These are phyloP conservation scores for Colletotrichum karsti DNA, from an alignment of 2,329 filamentous ascomycete species.

Conservation along the genomic window DNA sequence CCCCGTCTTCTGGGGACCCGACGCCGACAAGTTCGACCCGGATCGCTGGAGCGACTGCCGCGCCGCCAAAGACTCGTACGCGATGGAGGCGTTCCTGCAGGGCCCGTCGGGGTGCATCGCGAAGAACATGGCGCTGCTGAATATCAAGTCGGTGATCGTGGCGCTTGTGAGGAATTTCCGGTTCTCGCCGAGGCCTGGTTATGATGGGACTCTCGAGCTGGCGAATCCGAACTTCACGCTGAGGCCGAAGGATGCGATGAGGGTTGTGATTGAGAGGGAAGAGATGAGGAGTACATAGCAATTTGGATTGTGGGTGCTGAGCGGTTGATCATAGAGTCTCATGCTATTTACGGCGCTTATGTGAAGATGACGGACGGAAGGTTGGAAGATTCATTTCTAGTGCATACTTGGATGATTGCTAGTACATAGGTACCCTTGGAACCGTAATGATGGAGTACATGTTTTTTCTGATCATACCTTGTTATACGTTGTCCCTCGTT, in stretches of 20 bases:
- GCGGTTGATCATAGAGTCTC: not conserved
- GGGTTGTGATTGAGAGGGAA: conserved; percentile 14
- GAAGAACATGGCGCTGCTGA: conserved; percentile 27
- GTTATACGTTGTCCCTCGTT: too few species aligned
- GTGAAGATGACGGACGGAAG: too few species aligned
- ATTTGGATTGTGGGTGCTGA: not conserved
- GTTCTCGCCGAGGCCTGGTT: conserved; percentile 11
- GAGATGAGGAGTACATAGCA: not conserved
- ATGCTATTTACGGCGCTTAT: too few species aligned
- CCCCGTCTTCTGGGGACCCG: conserved; percentile 37
- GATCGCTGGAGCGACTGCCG: conserved; percentile 38
- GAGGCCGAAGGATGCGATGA: conserved; percentile 20
- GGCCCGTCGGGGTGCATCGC: conserved; percentile 28
- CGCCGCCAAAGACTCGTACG: conserved; percentile 33
- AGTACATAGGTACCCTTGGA: not conserved
- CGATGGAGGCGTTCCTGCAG: conserved; percentile 36
- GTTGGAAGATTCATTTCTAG: not conserved
- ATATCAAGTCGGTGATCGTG: conserved; percentile 28
- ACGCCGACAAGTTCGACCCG: conserved; percentile 37
- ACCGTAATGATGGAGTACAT: too few species aligned
- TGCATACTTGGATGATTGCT: too few species aligned
- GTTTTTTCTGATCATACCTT: too few species aligned
- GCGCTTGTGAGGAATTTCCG: conserved; percentile 15
- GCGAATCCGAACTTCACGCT: conserved; percentile 30
- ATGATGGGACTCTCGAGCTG: conserved; percentile 2